A percentile compares a stretch with the other conserved stretches of the same genome.
Conservation (phyloP, 2,329 filamentous ascomycete species). For the Camillea tinctor region DNA sequence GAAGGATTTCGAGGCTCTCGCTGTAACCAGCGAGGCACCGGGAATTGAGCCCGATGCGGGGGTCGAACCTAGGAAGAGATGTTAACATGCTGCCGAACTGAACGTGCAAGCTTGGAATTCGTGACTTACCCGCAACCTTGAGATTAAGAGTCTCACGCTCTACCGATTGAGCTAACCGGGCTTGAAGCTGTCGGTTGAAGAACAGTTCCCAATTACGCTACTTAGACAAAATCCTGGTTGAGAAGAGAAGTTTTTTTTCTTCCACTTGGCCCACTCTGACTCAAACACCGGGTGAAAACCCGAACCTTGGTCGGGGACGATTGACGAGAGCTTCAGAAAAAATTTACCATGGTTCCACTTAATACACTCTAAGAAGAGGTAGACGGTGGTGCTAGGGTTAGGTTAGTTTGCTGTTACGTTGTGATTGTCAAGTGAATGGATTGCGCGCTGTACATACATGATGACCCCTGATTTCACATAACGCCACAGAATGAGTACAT, state of each 20-base stretch:
- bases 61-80: constrained; percentile 34
- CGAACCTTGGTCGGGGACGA: background rate
- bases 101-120: background rate
- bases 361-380: background rate
- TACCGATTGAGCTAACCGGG: constrained; percentile 64
- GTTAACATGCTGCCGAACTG: constrained; percentile 1
- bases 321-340: background rate
- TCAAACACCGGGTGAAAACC: background rate
- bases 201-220: background rate
- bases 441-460: background rate
- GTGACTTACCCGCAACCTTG: background rate
- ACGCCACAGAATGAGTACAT: too few species aligned
- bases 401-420: background rate
- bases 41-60: constrained; percentile 46
- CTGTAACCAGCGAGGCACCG: constrained; percentile 26
- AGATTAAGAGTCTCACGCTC: constrained; percentile 62
- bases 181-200: background rate
- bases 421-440: background rate
- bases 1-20: constrained; percentile 5
- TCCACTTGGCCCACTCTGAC: background rate
- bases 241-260: background rate
- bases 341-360: background rate
- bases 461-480: background rate
- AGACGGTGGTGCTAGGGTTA: background rate
- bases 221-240: background rate